Conservation (phyloP, 225 moss, liverwort and hornwort genomes). For the Lunularia cruciata region DNA sequence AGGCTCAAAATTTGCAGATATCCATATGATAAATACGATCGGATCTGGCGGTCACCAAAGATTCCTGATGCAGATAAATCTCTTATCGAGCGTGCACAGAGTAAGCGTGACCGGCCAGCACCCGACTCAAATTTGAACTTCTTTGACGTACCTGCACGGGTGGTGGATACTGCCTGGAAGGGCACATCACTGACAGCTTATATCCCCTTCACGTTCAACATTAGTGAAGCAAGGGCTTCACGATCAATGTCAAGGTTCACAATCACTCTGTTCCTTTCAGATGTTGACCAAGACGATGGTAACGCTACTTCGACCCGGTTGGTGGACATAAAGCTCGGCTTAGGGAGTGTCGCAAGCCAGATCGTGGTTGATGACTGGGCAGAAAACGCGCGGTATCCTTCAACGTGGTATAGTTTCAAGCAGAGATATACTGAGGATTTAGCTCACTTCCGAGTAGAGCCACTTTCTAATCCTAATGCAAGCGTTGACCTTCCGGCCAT, state of each 20-base stretch:
- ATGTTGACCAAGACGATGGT: not conserved
- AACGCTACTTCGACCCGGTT: not conserved
- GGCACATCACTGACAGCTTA: not conserved
- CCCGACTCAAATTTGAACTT: too few relatives aligned
- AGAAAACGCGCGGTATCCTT: not conserved
- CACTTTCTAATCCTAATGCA: not conserved
- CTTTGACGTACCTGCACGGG: not conserved
- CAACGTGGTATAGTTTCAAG: not conserved
- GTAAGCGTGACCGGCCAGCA: too few relatives aligned
- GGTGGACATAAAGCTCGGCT: not conserved
- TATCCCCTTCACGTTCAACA: constrained; percentile 7
- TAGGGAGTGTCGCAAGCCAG: not conserved
- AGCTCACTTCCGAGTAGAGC: not conserved
- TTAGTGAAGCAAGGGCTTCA: not conserved
- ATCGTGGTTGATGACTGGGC: too few relatives aligned
- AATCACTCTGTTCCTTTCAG: not conserved
- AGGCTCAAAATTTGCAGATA: too few relatives aligned
- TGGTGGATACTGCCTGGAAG: not conserved
- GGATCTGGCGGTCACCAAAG: not conserved
- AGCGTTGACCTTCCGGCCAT: not conserved
- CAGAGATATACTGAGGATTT: not conserved
- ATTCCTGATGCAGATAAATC: not conserved
- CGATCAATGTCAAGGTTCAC: not conserved
- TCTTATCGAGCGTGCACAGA: too few relatives aligned
- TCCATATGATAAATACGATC: constrained; percentile 1